These are phyloP conservation scores for Alternaria gaisen DNA, from an alignment of 2,329 filamentous ascomycete species.

Conservation along the genomic window DNA sequence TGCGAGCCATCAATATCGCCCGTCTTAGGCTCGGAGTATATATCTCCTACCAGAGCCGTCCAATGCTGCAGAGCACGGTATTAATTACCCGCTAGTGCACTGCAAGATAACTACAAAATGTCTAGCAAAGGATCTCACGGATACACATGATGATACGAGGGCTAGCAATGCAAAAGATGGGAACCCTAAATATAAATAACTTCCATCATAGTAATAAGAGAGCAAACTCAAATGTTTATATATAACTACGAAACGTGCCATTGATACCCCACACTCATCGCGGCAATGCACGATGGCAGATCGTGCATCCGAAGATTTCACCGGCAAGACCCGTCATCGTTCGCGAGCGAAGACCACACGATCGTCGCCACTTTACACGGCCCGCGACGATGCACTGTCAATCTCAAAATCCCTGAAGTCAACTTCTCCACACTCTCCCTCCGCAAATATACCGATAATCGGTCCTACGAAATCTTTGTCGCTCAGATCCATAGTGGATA, in stretches of 20 bases:
- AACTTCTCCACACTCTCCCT: neutral
- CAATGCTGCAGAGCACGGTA: neutral
- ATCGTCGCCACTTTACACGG: neutral
- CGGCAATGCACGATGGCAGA: slow-evolving; percentile 1
- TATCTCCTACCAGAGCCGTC: neutral
- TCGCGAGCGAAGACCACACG: neutral
- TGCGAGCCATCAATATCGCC: neutral
- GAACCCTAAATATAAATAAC: neutral
- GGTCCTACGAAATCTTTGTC: slow-evolving; percentile 28
- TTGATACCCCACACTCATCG: neutral
- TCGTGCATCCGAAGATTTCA: neutral
- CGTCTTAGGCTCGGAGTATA: neutral
- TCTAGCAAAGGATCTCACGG: neutral
- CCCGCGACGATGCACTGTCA: neutral
- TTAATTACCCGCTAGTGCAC: neutral
- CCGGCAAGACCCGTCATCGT: neutral
- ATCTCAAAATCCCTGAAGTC: neutral
- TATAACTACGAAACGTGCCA: neutral
- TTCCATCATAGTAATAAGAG: neutral
- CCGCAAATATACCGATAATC: slow-evolving; percentile 20
- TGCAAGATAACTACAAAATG: neutral
- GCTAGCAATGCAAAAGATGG: neutral
- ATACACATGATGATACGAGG: slow-evolving; percentile 1
- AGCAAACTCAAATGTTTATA: neutral
- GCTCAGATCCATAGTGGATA: slow-evolving; percentile 18